Evolutionary conservation across 2,329 filamentous ascomycete genomes (phyloP), one percentile per base, ranked within the genome.

Genomic region (Curvularia lunata): DNA sequence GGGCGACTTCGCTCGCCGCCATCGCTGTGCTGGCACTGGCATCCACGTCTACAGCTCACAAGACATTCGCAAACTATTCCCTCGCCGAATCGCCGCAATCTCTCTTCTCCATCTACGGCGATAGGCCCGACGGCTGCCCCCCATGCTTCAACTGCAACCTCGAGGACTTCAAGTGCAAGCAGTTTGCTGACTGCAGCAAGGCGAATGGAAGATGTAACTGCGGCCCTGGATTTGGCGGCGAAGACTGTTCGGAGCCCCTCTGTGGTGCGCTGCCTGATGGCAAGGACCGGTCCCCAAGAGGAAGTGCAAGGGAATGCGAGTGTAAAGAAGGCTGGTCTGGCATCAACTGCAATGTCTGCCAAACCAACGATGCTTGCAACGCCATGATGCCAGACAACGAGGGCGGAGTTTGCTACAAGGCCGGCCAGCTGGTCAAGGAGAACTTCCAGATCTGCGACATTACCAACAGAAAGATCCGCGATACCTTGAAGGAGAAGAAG

Each of bases 361-460:
- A 89, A 59, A 87, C 88, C 4, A 84, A 98, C 75, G 82, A 89
- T 66, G 93, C 91, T 16, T 99, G 95, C 73, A 87, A 95, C 74
- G 88, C 91, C 32, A 82, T 99, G 78, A 96, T 96, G 88, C 91
- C 91, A 4, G 87, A 89, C 13, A 86, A 86, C 3, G 85, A 91
- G 60, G 92, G 89, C 45, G 95, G 92, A 30, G 88, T 97, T 10
- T 99, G 95, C 80, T 98, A 97, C 75, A 89, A 91, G 71, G 89
- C 94, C 66, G 94, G 94, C 45, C 87, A 96, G 66, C 89, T 96
- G 10, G 89, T 98, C 62, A 92, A 95, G 69, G 88, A 96, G 78
- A 99, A 98, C 81, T 94, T 92, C 79, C 96, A 99, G 79, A 95
- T 97, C 81, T 99, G 95, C 79, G 91, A 96, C 77, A 95, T 99